Evolutionary conservation across 2,329 filamentous ascomycete species (phyloP), one percentile per base, ranked within the genome.

Genomic region (Claviceps fusiformis): DNA sequence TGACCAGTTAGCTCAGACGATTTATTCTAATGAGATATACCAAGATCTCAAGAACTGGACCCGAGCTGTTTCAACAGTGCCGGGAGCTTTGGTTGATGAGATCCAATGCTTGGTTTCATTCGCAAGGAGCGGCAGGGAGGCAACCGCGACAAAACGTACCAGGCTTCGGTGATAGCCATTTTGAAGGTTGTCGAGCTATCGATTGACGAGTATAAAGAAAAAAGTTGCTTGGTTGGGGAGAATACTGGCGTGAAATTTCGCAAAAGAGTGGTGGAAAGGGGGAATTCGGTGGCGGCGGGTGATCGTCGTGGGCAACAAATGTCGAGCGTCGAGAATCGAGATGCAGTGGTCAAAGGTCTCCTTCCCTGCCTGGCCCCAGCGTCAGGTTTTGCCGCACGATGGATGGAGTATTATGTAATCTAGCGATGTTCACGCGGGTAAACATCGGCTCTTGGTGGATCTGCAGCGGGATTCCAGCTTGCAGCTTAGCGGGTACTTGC

Each of bases 141-240:
- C 63, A 60, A 63, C 58, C 62, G 65, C 61, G 63, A 60, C 61
- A 69, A 69, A 69, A 82, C 86, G 76, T 80, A 93, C 88, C 88
- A 93, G 71, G 86, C 80, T 78, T 91, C 87, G 67, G 85, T 77
- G 71, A 83, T 47, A 27, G 46, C 74, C 87, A 93, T 92, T 68
- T 75, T 85, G 77, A 60, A 67, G 68, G 68, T 52, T 68, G 60
- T 63, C 68, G 58, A 62, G 58, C 60, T 63, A 56, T 59, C 43
- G 52, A 56, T 59, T 53, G 56, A 54, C 52, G 47, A 41, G 51
- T 59, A 56, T 54, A 50, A 53, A 59, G 24, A 24, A 24, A 53
- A 56, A 56, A 58, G 59, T n/a, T 44, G 19, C 17, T 19, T 50
- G 13, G 27, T 52, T 37, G 8, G 39, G 24, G 35, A 43, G 11